Conservation (phyloP, 2,329 filamentous ascomycete genomes). For the Scedosporium apiospermum region DNA sequence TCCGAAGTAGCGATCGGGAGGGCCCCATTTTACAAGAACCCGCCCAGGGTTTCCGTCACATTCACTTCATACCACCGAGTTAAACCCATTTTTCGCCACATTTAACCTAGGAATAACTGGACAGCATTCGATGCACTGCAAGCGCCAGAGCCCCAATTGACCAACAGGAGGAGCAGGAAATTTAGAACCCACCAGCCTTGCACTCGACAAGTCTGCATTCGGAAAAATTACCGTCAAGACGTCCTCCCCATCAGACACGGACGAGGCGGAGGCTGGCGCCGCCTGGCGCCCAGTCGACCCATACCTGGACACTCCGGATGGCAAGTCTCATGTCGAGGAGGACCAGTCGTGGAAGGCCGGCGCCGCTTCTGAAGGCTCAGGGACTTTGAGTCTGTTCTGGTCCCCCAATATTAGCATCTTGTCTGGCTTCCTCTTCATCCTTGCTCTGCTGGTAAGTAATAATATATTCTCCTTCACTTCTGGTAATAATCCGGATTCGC, state of each 20-base stretch:
- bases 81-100: not conserved
- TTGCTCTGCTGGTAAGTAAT: slow-evolving; percentile 3
- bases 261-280: slow-evolving; percentile 1
- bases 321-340: not conserved
- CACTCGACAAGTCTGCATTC: not conserved
- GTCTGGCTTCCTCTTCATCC: not conserved
- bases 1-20: too few relatives aligned
- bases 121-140: not conserved
- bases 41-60: not conserved
- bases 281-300: slow-evolving; percentile 1
- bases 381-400: not conserved
- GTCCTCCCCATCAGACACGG: not conserved
- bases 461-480: not conserved
- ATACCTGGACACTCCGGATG: not conserved
- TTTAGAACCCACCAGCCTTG: not conserved
- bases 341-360: not conserved
- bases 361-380: not conserved
- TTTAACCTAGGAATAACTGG: not conserved
- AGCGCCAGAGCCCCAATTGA: not conserved
- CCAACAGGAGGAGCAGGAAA: not conserved
- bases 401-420: not conserved
- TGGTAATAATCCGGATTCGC: too few relatives aligned
- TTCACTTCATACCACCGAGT: not conserved
- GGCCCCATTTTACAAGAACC: not conserved
- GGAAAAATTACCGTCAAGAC: slow-evolving; percentile 4